Percentiles rank a stretch among this genome's conserved stretches.
phyloP scores from a whole-genome alignment of 768 basidiomycete genomes.

The Kondoa malvinella region DNA sequence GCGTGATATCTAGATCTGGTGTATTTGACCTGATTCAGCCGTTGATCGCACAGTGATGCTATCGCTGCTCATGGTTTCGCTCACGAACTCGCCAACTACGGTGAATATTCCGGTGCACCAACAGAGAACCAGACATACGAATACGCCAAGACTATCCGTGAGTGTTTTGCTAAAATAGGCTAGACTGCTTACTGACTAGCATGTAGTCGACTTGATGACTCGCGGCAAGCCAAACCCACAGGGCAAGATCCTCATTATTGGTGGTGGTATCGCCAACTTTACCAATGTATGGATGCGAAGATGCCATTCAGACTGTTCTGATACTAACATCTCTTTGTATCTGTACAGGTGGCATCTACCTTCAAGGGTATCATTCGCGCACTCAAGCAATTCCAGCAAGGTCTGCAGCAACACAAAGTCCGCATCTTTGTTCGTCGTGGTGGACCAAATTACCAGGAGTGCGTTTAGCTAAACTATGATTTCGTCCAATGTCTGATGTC shows the following conservation, averaged over 20 bases:
- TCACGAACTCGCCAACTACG: constrained; percentile 96
- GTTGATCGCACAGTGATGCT: constrained; percentile 39
- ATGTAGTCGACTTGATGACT: constrained; percentile 73
- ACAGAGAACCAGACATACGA: constrained; percentile 98
- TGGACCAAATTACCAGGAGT: constrained; percentile 97
- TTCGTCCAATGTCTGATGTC: not conserved
- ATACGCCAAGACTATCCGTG: constrained; percentile 93
- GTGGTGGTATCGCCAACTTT: constrained; percentile 99
- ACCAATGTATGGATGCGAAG: constrained; percentile 45
- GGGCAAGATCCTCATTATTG: constrained; percentile 98
- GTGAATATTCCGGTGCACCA: constrained; percentile 96
- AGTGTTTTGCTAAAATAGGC: constrained; percentile 29
- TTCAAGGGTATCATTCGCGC: constrained; percentile 99
- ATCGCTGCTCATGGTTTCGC: constrained; percentile 87
- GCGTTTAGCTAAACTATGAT: not conserved
- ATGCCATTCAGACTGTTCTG: not conserved
- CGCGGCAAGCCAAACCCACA: constrained; percentile 54
- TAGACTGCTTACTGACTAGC: not conserved
- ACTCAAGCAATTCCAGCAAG: constrained; percentile 75
- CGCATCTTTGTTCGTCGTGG: constrained; percentile 95
- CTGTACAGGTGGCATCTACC: constrained; percentile 58
- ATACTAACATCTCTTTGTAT: not conserved
- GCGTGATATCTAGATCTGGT: constrained; percentile 8
- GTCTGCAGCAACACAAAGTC: constrained; percentile 65
- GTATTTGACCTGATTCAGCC: not conserved